Evolutionary conservation across 495 filamentous ascomycete species (phyloP), one percentile per base, ranked within the genome.

Genomic region (Penicillium pancosmium): DNA sequence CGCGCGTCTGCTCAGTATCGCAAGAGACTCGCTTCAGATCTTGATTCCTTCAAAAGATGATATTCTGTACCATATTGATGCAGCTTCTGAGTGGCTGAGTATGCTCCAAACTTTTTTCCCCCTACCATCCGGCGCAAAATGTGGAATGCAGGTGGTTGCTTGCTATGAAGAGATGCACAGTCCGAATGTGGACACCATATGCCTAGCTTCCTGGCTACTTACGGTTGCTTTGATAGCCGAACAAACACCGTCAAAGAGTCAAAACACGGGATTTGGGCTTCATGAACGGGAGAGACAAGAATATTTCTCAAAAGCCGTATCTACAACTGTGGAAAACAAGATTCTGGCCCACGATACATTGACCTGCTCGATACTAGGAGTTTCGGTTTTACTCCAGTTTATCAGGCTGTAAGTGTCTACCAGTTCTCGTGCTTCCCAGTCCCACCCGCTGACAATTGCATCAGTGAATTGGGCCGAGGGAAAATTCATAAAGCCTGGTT

Each of bases 401-500:
- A 23, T 68, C 19, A 56, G 69, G 27, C 65, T 72, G 69, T 72
- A 38, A 62, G 69, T 54, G 9, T 21, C 3, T 21, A 1, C 1
- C 21, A 3, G 1, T 21, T 3, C 21, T 21, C 21, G 21, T 1
- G 1, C 3, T 21, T 21, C 1, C 21, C 21, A 1, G 3, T 21
- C 21, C 1, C 3, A 21, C 3, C 3, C 1, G 3, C 3, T 21
- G 15, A 15, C 27, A 18, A 11, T 48, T 55, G 31, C n/a, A n/a
- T 48, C 38, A 69, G 69, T 13, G 59, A 62, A 59, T 57, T 72
- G 11, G 58, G 67, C 2, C 67, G 56, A 33, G 69, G 67, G 3
- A 72, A 61, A 16, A 52, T 69, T 34, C 67, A 65, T 36, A 70
- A 66, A 36, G 66, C 57, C 10, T 72, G 69, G 69, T 43, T 70